A percentile compares a stretch with the other conserved stretches of the same genome.
Evolutionary conservation across 306 rosid genomes (phyloP).

Genomic region (Cucurbita argyrosperma): DNA sequence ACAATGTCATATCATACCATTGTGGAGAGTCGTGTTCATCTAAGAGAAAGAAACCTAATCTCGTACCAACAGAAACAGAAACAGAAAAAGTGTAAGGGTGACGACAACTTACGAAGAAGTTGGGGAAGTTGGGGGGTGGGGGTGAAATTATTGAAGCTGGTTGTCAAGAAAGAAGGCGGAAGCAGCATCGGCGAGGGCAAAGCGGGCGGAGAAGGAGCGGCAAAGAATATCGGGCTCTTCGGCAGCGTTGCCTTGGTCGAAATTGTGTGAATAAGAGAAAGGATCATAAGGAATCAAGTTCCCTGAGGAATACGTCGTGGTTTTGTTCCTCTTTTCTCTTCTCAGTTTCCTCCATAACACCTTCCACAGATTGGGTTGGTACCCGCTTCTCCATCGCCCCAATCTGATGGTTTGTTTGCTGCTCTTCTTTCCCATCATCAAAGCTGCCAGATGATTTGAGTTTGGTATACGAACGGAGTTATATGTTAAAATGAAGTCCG

Average conservation of each 20-base stretch:
- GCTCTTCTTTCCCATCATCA: neutral
- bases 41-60: too few relatives aligned
- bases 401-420: constrained; percentile 11
- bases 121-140: too few relatives aligned
- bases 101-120: too few relatives aligned
- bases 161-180: neutral
- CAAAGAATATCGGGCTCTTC: constrained; percentile 22
- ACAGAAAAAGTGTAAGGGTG: too few relatives aligned
- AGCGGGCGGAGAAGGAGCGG: constrained; percentile 38
- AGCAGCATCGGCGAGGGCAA: constrained; percentile 7
- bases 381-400: constrained; percentile 1
- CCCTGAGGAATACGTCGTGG: constrained; percentile 3
- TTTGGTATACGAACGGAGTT: too few relatives aligned
- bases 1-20: too few relatives aligned
- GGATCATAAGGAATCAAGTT: constrained; percentile 26
- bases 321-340: constrained; percentile 19
- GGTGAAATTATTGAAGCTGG: neutral
- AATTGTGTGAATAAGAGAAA: constrained; percentile 40
- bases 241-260: constrained; percentile 24
- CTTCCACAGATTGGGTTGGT: constrained; percentile 6
- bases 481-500: neutral
- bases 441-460: too few relatives aligned
- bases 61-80: too few relatives aligned
- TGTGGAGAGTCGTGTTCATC: too few relatives aligned
- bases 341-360: constrained; percentile 19